These are phyloP conservation scores for Saxophila tyrrhenica DNA, from an alignment of 495 filamentous ascomycete genomes.

Conservation along the genomic window DNA sequence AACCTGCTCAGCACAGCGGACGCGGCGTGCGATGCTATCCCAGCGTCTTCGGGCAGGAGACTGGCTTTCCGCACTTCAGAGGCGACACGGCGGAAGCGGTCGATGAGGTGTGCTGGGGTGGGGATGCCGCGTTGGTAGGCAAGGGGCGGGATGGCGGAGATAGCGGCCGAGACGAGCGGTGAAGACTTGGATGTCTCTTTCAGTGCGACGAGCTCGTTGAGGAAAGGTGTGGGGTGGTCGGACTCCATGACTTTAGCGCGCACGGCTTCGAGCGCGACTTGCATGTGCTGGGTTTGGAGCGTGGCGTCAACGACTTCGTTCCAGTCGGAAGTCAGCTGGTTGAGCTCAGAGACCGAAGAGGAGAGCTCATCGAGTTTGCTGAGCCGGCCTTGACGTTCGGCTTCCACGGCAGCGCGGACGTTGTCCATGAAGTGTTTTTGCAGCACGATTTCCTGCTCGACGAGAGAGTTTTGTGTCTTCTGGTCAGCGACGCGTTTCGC, in stretches of 20 bases:
- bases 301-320: constrained; percentile 77
- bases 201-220: constrained; percentile 80
- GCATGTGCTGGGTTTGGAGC: constrained; percentile 86
- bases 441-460: constrained; percentile 81
- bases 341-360: constrained; percentile 63
- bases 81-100: constrained; percentile 92
- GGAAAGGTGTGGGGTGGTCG: constrained; percentile 53
- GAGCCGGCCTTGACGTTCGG: constrained; percentile 76
- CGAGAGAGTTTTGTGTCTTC: constrained; percentile 67
- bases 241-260: constrained; percentile 42
- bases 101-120: constrained; percentile 70
- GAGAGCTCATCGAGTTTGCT: constrained; percentile 72
- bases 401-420: constrained; percentile 71
- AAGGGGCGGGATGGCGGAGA: constrained; percentile 82
- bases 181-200: constrained; percentile 82
- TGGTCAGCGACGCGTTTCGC: constrained; percentile 66
- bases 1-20: constrained; percentile 81
- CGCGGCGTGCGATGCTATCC: constrained; percentile 83
- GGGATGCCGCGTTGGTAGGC: constrained; percentile 90
- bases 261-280: constrained; percentile 89
- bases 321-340: constrained; percentile 74
- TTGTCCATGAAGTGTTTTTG: constrained; percentile 71
- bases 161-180: constrained; percentile 79
- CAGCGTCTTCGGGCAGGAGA: constrained; percentile 81
- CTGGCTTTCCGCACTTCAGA: constrained; percentile 87